Evolutionary conservation across 2,329 filamentous ascomycete genomes (phyloP).

Genomic region (Aspergillus quadrilineatus): DNA sequence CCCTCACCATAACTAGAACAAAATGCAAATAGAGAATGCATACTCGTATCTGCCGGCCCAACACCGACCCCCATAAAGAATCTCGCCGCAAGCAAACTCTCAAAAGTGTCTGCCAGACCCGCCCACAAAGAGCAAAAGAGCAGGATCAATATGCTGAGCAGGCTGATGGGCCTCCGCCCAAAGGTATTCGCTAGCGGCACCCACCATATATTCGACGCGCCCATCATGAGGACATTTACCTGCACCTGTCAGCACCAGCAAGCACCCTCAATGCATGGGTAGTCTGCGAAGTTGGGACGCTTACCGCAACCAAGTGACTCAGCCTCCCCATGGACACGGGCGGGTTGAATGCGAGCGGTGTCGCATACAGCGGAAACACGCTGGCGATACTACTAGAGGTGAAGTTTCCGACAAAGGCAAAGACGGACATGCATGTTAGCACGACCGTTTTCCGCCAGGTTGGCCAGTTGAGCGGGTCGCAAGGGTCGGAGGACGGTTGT

Average conservation of each 20-base stretch:
- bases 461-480: constrained; percentile 13
- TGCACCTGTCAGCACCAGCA: background rate
- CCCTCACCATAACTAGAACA: background rate
- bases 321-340: constrained; percentile 11
- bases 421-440: constrained; percentile 7
- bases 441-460: constrained; percentile 10
- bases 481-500: constrained; percentile 11
- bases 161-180: constrained; percentile 6
- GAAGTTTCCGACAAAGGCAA: constrained; percentile 13
- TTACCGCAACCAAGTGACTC: constrained; percentile 13
- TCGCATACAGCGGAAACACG: constrained; percentile 13
- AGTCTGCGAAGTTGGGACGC: background rate
- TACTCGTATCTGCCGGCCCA: constrained; percentile 15
- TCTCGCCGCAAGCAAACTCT: constrained; percentile 11
- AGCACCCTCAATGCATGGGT: too few relatives aligned
- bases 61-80: constrained; percentile 15
- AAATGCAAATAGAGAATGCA: background rate
- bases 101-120: constrained; percentile 4
- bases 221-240: constrained; percentile 16
- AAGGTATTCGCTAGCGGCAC: constrained; percentile 16
- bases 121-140: constrained; percentile 11
- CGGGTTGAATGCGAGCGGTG: constrained; percentile 14
- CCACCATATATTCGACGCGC: constrained; percentile 15
- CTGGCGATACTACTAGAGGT: constrained; percentile 10
- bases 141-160: constrained; percentile 11